These are phyloP conservation scores for Gentiana macrophylla DNA, from an alignment of 257 asterid species.

Conservation along the genomic window DNA sequence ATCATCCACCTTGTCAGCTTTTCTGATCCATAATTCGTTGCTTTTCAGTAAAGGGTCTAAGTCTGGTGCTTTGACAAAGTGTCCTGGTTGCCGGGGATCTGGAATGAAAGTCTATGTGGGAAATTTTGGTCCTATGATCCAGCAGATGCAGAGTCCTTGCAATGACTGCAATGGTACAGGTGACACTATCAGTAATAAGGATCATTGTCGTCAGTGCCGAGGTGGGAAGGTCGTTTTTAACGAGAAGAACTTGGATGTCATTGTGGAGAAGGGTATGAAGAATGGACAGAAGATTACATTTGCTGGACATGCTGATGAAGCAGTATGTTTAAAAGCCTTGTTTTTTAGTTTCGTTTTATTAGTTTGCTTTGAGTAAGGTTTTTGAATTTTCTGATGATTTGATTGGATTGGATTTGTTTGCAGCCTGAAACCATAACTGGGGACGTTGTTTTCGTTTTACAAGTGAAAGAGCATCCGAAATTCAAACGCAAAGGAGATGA, in stretches of 20 bases:
- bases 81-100: conserved; percentile 86
- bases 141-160: conserved; percentile 94
- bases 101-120: conserved; percentile 87
- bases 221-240: conserved; percentile 83
- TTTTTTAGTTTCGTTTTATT: neutral
- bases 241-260: conserved; percentile 84
- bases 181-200: conserved; percentile 69
- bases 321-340: conserved; percentile 27
- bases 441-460: conserved; percentile 75
- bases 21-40: neutral
- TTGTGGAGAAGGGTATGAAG: conserved; percentile 96
- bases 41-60: conserved; percentile 78
- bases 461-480: conserved; percentile 84
- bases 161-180: conserved; percentile 92
- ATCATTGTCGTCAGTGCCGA: conserved; percentile 75
- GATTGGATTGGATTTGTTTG: conserved; percentile 13
- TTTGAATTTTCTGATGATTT: neutral
- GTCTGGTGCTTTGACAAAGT: conserved; percentile 82
- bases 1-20: neutral
- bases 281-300: conserved; percentile 83
- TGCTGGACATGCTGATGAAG: conserved; percentile 98
- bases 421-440: conserved; percentile 96
- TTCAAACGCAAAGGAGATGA: conserved; percentile 92
- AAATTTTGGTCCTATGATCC: conserved; percentile 93
- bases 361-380: neutral